Evolutionary conservation across 208 protist genomes (phyloP), one percentile per base, ranked within the genome.

Genomic region (Phytomonas sp.): DNA sequence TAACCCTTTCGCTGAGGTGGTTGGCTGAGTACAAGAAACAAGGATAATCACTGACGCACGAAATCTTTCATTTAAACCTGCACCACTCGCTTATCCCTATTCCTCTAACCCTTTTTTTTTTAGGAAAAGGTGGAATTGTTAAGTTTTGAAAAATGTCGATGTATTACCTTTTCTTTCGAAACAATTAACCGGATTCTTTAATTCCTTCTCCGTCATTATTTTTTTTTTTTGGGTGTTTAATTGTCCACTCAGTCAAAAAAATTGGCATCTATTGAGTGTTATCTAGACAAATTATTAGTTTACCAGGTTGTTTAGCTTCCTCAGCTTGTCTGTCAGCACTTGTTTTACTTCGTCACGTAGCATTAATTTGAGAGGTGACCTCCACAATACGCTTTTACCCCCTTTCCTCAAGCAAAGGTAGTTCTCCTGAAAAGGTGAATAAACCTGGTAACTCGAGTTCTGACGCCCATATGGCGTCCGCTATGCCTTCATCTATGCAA

Each of bases 1-100:
- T 68, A 60, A 68, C 5, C 82, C 85, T 26, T 83, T 91, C 30
- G 63, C 75, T 40, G 61, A 76, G 56, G 28, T 30, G 0, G 74
- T 78, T 4, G 68, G 66, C 13, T 75, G 29, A 75, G 40, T 2
- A 51, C 2, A 51, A 6, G 4, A 15, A 51, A 51, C 40, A 51
- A 40, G 4, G 40, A 17, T 23, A 6, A 51, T 23, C 9, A 2
- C 40, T 23, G 13, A 20, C 40, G 40, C 13, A 51, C 20, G 13
- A 51, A 51, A 51, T 23, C 13, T 51, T 51, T 51, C 40, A 20
- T 51, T 51, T 51, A 51, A 23, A 17, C 40, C 3, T 51, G 9
- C 4, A 51, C 20, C 40, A 20, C 40, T 51, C n/a, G n/a, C n/a
- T n/a, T n/a, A n/a, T 51, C 13, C 40, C 40, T 15, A 51, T 51